These are phyloP conservation scores for Yamadazyma siamensis DNA, from an alignment of 1,139 yeast species.

Conservation along the genomic window DNA sequence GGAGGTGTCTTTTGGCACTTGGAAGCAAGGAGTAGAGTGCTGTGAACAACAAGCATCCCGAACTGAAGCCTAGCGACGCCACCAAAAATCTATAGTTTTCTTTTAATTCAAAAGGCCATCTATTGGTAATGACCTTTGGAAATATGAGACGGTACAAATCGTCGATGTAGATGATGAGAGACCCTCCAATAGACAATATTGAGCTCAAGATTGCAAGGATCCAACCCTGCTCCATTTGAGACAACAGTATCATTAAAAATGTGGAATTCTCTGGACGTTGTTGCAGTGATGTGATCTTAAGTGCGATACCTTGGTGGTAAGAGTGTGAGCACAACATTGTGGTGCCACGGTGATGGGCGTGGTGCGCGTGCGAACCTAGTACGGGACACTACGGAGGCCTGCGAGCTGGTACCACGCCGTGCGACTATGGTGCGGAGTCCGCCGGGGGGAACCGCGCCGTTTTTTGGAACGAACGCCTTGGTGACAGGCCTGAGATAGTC, in stretches of 20 bases:
- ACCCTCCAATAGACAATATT: conserved; percentile 56
- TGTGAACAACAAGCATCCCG: conserved; percentile 78
- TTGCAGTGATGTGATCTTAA: not conserved
- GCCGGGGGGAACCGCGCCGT: no score
- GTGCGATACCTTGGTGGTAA: conserved; percentile 3
- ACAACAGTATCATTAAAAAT: not conserved
- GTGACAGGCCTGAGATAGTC: no score
- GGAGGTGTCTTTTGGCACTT: conserved; percentile 43
- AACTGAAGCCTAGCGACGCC: conserved; percentile 64
- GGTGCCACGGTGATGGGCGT: no score
- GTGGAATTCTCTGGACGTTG: not conserved
- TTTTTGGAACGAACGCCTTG: no score
- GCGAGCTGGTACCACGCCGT: no score
- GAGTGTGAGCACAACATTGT: no score
- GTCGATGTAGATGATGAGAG: conserved; percentile 53
- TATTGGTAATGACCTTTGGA: conserved; percentile 39
- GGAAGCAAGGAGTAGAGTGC: conserved; percentile 75
- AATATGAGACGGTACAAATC: conserved; percentile 36
- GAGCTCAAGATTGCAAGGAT: conserved; percentile 53
- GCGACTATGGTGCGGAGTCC: no score
- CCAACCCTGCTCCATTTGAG: conserved; percentile 46
- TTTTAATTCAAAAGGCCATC: conserved; percentile 50
- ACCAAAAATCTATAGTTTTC: conserved; percentile 61
- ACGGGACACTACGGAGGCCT: no score
- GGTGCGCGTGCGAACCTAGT: no score